phyloP scores from a whole-genome alignment of 2,329 filamentous ascomycete genomes.

The Penicillium sp. region DNA sequence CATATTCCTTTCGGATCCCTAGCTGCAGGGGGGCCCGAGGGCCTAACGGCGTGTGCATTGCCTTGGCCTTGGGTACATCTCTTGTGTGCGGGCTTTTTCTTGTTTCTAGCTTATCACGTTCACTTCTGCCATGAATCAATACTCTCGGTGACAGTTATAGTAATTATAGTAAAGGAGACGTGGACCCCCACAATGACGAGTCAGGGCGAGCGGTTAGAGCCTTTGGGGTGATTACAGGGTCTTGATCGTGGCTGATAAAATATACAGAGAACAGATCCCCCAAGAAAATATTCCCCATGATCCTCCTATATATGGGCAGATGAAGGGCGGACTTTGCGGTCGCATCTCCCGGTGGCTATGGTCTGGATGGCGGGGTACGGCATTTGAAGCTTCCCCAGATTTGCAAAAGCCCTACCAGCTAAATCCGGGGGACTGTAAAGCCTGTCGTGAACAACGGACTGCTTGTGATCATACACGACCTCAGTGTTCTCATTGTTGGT shows the following conservation, averaged over 20 bases:
- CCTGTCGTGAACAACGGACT: conserved; percentile 31
- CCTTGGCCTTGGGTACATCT: neutral
- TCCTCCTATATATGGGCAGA: neutral
- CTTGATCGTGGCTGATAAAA: neutral
- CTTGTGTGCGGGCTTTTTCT: neutral
- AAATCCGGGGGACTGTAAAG: conserved; percentile 23
- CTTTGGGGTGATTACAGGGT: neutral
- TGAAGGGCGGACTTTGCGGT: conserved; percentile 11
- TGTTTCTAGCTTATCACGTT: neutral
- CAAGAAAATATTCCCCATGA: neutral
- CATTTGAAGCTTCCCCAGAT: conserved; percentile 8
- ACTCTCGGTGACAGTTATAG: neutral
- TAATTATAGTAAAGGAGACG: neutral
- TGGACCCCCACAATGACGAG: neutral
- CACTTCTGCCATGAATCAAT: neutral
- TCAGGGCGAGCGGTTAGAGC: neutral
- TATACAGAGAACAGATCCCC: neutral
- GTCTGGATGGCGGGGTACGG: conserved; percentile 20
- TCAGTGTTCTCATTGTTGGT: conserved; percentile 33
- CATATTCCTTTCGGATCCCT: too few species aligned
- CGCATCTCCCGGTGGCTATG: conserved; percentile 26
- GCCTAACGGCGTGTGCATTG: neutral
- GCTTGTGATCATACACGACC: conserved; percentile 32
- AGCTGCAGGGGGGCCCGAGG: too few species aligned
- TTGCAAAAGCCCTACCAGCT: conserved; percentile 12